Evolutionary conservation across 2,329 filamentous ascomycete species (phyloP), one percentile per base, ranked within the genome.

Genomic region (Microdochium trichocladiopsis): DNA sequence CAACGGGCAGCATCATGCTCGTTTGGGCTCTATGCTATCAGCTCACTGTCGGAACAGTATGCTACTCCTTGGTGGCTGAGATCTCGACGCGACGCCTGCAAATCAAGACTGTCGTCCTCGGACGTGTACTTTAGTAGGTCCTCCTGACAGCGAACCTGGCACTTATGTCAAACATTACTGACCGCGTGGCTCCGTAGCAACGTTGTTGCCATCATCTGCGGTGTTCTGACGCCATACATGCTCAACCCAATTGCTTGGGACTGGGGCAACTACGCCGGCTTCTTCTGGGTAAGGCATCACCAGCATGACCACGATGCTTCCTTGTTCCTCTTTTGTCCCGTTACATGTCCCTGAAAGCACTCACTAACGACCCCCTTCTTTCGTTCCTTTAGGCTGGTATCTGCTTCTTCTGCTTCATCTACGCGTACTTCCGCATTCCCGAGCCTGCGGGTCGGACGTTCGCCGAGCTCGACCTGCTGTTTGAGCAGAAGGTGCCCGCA

Each of bases 51-150:
- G 91, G 91, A 37, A 94, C 91, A 0, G 90, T 95, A 8, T 90
- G 87, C 69, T 96, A 95, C 71, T 94, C 90, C 0, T 80, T 96
- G 11, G 91, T 96, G 4, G 83, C 88, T 1, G 91, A 96, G 67
- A 71, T 96, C 22, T 91, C 90, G 0, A 90, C 90, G 0, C 82
- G 88, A 14, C 81, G 91, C 2, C 77, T 96, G 31, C 87, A 92
- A 64, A 92, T 95, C 73, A 96, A 96, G 75, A 95, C 92, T 0
- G 87, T 95, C 22, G 91, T 94, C 1, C 79, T 96, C 2, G 90
- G 88, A 1, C 86, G 91, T 52, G 88, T 90, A 60, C 72, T 90
- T 47, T 88, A 88, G 77, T 80, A 67, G 68, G 77, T 71, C 23
- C 21, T 11, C n/a, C 4, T 6, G 18, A 31, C 24, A 16, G 28